Base-by-base conservation (phyloP, 805 yeast species). In the Pichia eremophila region DNA sequence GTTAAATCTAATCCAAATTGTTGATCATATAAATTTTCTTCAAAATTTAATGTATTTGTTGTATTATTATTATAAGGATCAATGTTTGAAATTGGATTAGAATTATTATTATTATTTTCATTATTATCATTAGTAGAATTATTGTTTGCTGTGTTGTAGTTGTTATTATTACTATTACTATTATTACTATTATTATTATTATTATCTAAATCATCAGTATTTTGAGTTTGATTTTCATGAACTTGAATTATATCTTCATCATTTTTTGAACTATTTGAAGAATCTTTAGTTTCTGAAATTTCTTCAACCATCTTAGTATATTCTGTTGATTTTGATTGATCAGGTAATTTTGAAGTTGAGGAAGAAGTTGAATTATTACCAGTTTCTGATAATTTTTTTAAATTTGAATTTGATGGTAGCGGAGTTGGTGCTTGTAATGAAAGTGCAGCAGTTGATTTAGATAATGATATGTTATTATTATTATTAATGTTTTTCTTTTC, bases 1-100 rank as follows among this genome's bases (percentile, higher is more conserved):
- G 84, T 71, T 53, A 84, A 65, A 62, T 83, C 89, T 40, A 81
- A 63, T 31, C 57, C 64, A 40, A 48, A 53, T 37, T 54, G 56
- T 15, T 54, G 57, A 35, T 54, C 57, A 35, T 52, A 56, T 45
- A 52, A 45, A 17, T 54, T 57, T 22, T 58, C 60, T 14, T 57
- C 60, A 14, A 51, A 50, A 41, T 41, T 46, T 10, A 47, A 27
- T n/a, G 42, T n/a, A 34, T 35, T 35, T 37, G 17, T 36, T 39
- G 22, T 36, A 19, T 36, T 36, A 18, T 17, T 36, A 18, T 36
- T 18, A 28, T 41, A 22, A 19, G 42, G 40, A 41, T 47, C 45
- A 28, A 47, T 43, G 11, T 41, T 39, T 31, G 43, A 36, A 27
- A 40, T 39, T 35, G 46, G 43, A 19, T 39, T 46, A 15, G 18